These are phyloP conservation scores for Galerina marginata DNA, from an alignment of 768 basidiomycete species.

Conservation along the genomic window DNA sequence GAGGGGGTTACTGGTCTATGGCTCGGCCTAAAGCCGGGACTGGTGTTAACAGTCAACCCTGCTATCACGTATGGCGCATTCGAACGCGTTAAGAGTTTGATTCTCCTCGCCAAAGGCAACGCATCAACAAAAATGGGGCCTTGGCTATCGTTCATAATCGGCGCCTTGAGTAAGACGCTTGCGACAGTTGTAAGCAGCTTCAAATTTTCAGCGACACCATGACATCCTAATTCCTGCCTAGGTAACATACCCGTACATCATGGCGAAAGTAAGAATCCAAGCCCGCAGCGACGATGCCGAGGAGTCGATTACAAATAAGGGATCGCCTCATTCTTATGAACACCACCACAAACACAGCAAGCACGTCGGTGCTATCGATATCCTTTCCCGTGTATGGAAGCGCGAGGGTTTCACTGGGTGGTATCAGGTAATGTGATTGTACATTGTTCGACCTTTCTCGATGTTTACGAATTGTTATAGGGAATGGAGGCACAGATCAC, in stretches of 20 bases:
- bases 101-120: constrained; percentile 60
- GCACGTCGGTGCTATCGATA: constrained; percentile 76
- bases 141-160: constrained; percentile 79
- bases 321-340: constrained; percentile 40
- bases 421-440: constrained; percentile 74
- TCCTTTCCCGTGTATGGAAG: constrained; percentile 73
- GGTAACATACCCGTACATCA: constrained; percentile 96
- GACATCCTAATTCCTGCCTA: constrained; percentile 30
- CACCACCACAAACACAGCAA: constrained; percentile 51
- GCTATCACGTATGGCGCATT: constrained; percentile 97
- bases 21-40: constrained; percentile 89
- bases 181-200: constrained; percentile 82
- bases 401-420: constrained; percentile 86
- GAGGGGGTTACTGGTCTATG: constrained; percentile 89
- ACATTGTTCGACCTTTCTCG: background rate
- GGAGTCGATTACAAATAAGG: constrained; percentile 45
- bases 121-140: constrained; percentile 73
- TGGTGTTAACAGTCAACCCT: constrained; percentile 97
- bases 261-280: constrained; percentile 96
- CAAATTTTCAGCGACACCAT: background rate
- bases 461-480: constrained; percentile 41
- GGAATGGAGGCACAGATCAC: constrained; percentile 97
- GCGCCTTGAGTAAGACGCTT: constrained; percentile 91
- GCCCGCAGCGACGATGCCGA: constrained; percentile 70
- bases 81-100: constrained; percentile 83